phyloP scores from a whole-genome alignment of 306 rosid genomes.

The Argentina anserina region DNA sequence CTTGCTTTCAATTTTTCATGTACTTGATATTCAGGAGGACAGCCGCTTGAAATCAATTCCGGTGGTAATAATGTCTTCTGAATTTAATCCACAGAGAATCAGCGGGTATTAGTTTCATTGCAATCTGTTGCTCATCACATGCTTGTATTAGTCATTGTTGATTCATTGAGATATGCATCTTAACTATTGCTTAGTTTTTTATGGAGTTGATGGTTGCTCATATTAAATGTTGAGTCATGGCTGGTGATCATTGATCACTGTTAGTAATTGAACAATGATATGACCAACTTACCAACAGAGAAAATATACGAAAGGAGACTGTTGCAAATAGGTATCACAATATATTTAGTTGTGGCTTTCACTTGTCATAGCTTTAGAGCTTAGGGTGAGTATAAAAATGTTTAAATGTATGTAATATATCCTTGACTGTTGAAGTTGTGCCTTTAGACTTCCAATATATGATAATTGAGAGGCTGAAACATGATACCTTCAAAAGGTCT shows the following conservation, averaged over 20 bases:
- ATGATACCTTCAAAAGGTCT: background rate
- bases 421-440: background rate
- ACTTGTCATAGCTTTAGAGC: background rate
- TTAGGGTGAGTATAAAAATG: background rate
- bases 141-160: background rate
- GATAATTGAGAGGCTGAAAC: background rate
- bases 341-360: background rate
- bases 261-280: background rate
- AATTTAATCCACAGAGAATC: slow-evolving; percentile 5
- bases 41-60: slow-evolving; percentile 1
- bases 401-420: no score
- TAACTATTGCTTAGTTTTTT: background rate
- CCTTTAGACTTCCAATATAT: background rate
- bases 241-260: background rate
- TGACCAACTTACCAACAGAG: background rate
- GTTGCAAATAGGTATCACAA: background rate
- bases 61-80: slow-evolving; percentile 9
- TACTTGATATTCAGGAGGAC: slow-evolving; percentile 8
- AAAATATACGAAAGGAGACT: background rate
- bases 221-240: background rate
- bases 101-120: slow-evolving; percentile 5
- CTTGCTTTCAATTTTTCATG: background rate
- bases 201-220: background rate
- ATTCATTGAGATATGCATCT: background rate
- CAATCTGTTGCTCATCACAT: background rate